Conservation (phyloP, 2,329 filamentous ascomycete genomes). For the Claviceps maximensis region DNA sequence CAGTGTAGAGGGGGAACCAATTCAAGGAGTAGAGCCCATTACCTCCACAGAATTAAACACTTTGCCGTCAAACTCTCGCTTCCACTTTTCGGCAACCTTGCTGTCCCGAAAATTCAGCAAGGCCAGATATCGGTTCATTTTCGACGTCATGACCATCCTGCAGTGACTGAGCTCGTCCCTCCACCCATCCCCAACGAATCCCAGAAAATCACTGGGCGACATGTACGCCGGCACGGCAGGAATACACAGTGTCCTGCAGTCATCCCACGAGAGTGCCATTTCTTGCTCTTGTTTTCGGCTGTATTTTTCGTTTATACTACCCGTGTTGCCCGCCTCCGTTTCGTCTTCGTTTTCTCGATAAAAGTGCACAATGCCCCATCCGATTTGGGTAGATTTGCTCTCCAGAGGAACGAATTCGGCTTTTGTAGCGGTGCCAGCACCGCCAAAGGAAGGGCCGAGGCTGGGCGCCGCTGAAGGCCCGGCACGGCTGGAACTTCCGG, state of each 20-base stretch:
- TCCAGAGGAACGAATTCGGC: slow-evolving; percentile 63
- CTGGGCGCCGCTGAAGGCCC: slow-evolving; percentile 36
- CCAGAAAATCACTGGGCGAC: slow-evolving; percentile 78
- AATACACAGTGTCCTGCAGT: slow-evolving; percentile 83
- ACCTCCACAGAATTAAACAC: slow-evolving; percentile 88
- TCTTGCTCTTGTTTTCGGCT: slow-evolving; percentile 16
- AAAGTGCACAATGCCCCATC: slow-evolving; percentile 88
- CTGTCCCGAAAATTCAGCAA: slow-evolving; percentile 82
- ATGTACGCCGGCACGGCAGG: slow-evolving; percentile 91
- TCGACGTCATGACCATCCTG: slow-evolving; percentile 79
- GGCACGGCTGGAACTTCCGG: slow-evolving; percentile 25
- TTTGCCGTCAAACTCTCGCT: slow-evolving; percentile 79
- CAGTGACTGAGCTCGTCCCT: slow-evolving; percentile 83
- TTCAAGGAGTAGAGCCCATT: slow-evolving; percentile 4
- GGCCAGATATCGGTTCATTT: slow-evolving; percentile 86
- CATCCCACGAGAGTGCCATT: slow-evolving; percentile 28
- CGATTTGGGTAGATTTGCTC: slow-evolving; percentile 60
- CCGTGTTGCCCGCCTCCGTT: slow-evolving; percentile 46
- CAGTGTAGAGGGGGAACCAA: not conserved
- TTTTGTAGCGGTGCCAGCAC: slow-evolving; percentile 65
- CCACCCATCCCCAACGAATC: slow-evolving; percentile 81
- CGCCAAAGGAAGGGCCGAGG: slow-evolving; percentile 40
- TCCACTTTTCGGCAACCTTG: slow-evolving; percentile 64
- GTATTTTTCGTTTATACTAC: slow-evolving; percentile 11
- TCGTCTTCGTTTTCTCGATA: slow-evolving; percentile 72